phyloP scores from a whole-genome alignment of 2,329 filamentous ascomycete genomes.

The Colletotrichum nymphaeae region DNA sequence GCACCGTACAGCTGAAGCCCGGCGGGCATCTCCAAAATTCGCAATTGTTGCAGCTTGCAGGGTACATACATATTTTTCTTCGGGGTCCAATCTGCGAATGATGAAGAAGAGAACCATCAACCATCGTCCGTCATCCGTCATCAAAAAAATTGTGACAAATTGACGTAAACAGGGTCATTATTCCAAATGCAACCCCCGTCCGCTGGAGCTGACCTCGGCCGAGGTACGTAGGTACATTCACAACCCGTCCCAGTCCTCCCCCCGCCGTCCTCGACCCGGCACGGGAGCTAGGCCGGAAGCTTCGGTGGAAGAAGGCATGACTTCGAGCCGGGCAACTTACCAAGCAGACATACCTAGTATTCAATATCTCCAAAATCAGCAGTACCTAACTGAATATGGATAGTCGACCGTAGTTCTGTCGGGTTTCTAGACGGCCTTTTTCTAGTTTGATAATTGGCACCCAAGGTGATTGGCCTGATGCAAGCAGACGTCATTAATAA shows the following conservation, averaged over 20 bases:
- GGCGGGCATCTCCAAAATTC: too few species aligned
- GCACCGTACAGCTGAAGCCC: not conserved
- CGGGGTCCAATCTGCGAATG: not conserved
- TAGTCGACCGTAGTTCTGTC: not conserved
- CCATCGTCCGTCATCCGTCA: not conserved
- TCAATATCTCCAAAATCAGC: not conserved
- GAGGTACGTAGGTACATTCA: not conserved
- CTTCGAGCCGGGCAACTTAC: not conserved
- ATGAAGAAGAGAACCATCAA: not conserved
- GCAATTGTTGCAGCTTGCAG: not conserved
- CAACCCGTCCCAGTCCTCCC: not conserved
- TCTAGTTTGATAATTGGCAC: not conserved
- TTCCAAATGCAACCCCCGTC: conserved; percentile 20
- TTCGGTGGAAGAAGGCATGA: not conserved
- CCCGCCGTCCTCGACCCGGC: not conserved
- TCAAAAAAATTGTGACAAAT: not conserved
- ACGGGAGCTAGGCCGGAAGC: not conserved
- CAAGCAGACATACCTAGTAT: not conserved
- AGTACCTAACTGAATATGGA: too few species aligned
- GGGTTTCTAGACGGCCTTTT: not conserved
- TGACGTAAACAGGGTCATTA: not conserved
- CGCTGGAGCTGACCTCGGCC: not conserved
- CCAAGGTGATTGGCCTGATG: not conserved
- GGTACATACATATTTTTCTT: too few species aligned
- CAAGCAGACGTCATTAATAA: not conserved